A percentile compares a stretch with the other conserved stretches of the same genome.
These are phyloP conservation scores for Cicer judaicum DNA, from an alignment of 306 rosid genomes.

Conservation along the genomic window DNA sequence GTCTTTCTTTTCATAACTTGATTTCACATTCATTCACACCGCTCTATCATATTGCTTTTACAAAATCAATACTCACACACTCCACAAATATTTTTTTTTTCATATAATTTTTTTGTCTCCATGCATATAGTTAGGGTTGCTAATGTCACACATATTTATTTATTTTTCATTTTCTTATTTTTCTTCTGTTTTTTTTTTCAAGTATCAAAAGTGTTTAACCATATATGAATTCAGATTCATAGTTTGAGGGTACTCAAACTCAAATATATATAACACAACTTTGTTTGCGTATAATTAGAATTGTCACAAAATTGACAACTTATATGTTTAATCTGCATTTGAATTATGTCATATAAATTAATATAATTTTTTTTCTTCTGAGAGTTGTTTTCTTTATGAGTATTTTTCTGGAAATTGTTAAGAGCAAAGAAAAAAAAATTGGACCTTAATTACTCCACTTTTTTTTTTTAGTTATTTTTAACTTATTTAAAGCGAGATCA, in stretches of 20 bases:
- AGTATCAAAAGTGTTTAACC: no score
- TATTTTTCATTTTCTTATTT: not conserved
- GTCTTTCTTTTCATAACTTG: not conserved
- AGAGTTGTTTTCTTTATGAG: no score
- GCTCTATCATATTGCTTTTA: slow-evolving; percentile 29
- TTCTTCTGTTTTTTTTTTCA: not conserved
- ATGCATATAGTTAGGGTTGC: slow-evolving; percentile 52
- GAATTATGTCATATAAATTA: slow-evolving; percentile 5
- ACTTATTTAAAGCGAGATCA: not conserved
- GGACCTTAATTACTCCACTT: not conserved
- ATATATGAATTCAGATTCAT: no score
- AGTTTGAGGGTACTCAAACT: not conserved
- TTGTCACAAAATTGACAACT: slow-evolving; percentile 43
- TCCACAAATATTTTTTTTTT: not conserved
- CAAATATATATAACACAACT: not conserved
- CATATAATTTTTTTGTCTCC: not conserved
- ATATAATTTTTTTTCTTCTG: no score
- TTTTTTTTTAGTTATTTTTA: not conserved
- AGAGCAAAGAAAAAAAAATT: not conserved
- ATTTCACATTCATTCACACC: slow-evolving; percentile 15
- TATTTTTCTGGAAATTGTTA: slow-evolving; percentile 30
- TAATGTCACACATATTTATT: not conserved
- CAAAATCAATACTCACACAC: not conserved
- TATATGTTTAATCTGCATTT: slow-evolving; percentile 41
- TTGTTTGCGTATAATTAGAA: slow-evolving; percentile 43